These are phyloP conservation scores for Bassia scoparia DNA, from an alignment of 148 eudicot genomes.

Conservation along the genomic window DNA sequence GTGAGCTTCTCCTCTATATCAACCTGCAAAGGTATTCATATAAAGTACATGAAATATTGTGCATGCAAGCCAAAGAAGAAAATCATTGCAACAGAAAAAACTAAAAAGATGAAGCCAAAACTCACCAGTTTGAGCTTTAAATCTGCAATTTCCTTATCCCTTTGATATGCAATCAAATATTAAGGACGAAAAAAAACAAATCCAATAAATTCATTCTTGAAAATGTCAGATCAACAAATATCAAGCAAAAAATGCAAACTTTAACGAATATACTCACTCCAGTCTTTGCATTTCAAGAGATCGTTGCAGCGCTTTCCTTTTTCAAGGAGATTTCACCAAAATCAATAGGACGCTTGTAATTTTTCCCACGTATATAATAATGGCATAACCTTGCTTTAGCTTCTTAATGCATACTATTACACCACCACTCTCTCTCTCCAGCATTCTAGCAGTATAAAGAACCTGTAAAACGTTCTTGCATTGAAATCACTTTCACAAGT, in stretches of 20 bases:
- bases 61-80: background rate
- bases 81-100: background rate
- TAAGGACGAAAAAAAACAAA: slow-evolving; percentile 42
- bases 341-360: slow-evolving; percentile 65
- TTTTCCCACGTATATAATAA: slow-evolving; percentile 84
- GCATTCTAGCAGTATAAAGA: slow-evolving; percentile 58
- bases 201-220: background rate
- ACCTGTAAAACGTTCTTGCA: slow-evolving; percentile 64
- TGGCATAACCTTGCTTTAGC: slow-evolving; percentile 84
- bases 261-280: slow-evolving; percentile 59
- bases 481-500: slow-evolving; percentile 76
- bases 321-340: slow-evolving; percentile 58
- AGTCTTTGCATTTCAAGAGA: slow-evolving; percentile 81
- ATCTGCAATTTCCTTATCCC: slow-evolving; percentile 56
- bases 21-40: slow-evolving; percentile 19
- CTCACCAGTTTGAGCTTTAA: slow-evolving; percentile 63
- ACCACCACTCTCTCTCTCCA: slow-evolving; percentile 81
- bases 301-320: slow-evolving; percentile 72
- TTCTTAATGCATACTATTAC: slow-evolving; percentile 65
- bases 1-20: slow-evolving; percentile 23
- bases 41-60: background rate
- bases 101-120: background rate
- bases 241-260: background rate
- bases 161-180: slow-evolving; percentile 72
- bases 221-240: background rate